phyloP scores from a whole-genome alignment of 2,329 filamentous ascomycete species.

The Trichoderma atroviride region DNA sequence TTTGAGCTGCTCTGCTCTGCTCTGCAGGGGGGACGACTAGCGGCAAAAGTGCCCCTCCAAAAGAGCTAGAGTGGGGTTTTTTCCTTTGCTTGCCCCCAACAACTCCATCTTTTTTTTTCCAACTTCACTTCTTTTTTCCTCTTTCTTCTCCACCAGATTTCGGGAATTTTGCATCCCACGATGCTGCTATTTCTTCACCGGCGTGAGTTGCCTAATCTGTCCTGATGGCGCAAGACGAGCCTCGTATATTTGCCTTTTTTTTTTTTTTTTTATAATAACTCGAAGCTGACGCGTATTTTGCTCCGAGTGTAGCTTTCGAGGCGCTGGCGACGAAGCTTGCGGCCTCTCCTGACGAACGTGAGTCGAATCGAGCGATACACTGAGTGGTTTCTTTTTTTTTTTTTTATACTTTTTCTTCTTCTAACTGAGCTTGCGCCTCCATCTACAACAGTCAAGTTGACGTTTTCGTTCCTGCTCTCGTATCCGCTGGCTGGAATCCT shows the following conservation, averaged over 20 bases:
- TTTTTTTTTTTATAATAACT: background rate
- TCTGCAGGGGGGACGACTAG: background rate
- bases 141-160: background rate
- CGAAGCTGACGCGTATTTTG: slow-evolving; percentile 18
- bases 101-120: background rate
- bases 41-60: background rate
- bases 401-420: slow-evolving; percentile 19
- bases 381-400: too few relatives aligned
- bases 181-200: slow-evolving; percentile 33
- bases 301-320: slow-evolving; percentile 42
- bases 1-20: too few relatives aligned
- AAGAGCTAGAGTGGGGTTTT: background rate
- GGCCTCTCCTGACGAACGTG: slow-evolving; percentile 45
- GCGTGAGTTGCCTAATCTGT: slow-evolving; percentile 29
- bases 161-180: background rate
- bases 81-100: background rate
- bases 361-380: slow-evolving; percentile 24
- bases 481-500: slow-evolving; percentile 87
- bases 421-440: background rate
- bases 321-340: slow-evolving; percentile 38
- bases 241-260: background rate
- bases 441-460: slow-evolving; percentile 74
- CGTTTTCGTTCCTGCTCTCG: slow-evolving; percentile 85
- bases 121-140: background rate
- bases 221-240: too few relatives aligned